Evolutionary conservation across 2,329 filamentous ascomycete genomes (phyloP).

Genomic region (Rasamsonia emersonii): DNA sequence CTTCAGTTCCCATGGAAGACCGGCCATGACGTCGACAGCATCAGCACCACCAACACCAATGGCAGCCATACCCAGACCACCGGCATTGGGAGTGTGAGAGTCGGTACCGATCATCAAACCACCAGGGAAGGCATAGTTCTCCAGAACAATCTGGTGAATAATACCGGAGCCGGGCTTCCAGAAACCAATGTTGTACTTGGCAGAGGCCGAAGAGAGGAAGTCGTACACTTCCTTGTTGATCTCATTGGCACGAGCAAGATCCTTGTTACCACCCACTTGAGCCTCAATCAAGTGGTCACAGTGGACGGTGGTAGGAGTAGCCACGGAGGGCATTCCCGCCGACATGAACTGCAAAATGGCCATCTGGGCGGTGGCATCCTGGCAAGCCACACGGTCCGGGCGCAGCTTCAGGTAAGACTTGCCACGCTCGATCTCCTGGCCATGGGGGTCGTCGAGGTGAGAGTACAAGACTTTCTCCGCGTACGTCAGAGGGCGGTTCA

Average conservation of each 20-base stretch:
- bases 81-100: slow-evolving; percentile 94
- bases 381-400: slow-evolving; percentile 95
- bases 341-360: slow-evolving; percentile 99
- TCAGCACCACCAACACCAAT: slow-evolving; percentile 98
- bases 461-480: slow-evolving; percentile 99
- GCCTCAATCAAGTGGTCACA: slow-evolving; percentile 99
- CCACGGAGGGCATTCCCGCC: slow-evolving; percentile 89
- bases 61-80: slow-evolving; percentile 88
- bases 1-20: slow-evolving; percentile 96
- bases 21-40: slow-evolving; percentile 96
- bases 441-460: slow-evolving; percentile 92
- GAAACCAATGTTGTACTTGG: slow-evolving; percentile 99
- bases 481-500: slow-evolving; percentile 89
- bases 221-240: slow-evolving; percentile 99
- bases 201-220: slow-evolving; percentile 86
- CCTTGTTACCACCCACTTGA: slow-evolving; percentile 84
- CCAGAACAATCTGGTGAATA: slow-evolving; percentile 96
- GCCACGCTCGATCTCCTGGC: slow-evolving; percentile 93
- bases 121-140: slow-evolving; percentile 99
- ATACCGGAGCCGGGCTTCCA: slow-evolving; percentile 98
- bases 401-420: slow-evolving; percentile 93
- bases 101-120: slow-evolving; percentile 96
- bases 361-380: slow-evolving; percentile 99
- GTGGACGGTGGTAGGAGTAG: slow-evolving; percentile 92
- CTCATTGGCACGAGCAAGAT: slow-evolving; percentile 78